Base-by-base conservation (phyloP, 2,329 filamentous ascomycete species). In the Aspergillus sp. region DNA sequence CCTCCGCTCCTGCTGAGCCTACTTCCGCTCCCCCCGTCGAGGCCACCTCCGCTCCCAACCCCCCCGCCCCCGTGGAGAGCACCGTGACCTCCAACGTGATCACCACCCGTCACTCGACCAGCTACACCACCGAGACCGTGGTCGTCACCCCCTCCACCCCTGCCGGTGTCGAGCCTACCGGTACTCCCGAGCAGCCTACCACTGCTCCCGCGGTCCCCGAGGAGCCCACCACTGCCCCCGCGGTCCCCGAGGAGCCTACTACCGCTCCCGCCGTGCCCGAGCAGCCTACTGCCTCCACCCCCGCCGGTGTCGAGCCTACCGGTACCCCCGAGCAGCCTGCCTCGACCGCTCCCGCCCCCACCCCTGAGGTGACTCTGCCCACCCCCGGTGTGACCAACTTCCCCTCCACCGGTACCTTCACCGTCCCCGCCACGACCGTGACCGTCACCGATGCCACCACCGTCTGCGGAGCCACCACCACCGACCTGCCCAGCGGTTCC, bases 381-480 rank as follows among this genome's bases (percentile, higher is more conserved):
- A 84, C 81, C 46, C 77, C 79, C 47, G 73, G 74, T 54, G 75
- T 81, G 55, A 82, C 80, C 63, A 79, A 74, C 52, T 88, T 82
- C 82, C 78, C 85, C 56, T 87, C 86, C 50, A 85, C 89, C 32
- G 90, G 90, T 76, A 85, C 84, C 63, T 92, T 92, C 81, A 91
- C 89, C 66, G 86, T 91, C 82, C 87, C 87, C 67, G 88, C 89
- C 60, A 89, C 84, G 67, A 93, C 89, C 63, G 72, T 90, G 65
- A 88, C 85, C 62, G 78, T 92, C 66, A 87, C 82, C 63, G 80
- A 86, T 75, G 84, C 84, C 61, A 89, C 87, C 67, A 90, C 87
- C 45, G 87, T 90, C 63, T 87, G 85, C 75, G 88, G 77, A 67
- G 83, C 85, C 55, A 81, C 85, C 63, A 82, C 85, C 60, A 89